Base-by-base conservation (phyloP, 441 rosid genomes). In the Euphorbia celastroides region DNA sequence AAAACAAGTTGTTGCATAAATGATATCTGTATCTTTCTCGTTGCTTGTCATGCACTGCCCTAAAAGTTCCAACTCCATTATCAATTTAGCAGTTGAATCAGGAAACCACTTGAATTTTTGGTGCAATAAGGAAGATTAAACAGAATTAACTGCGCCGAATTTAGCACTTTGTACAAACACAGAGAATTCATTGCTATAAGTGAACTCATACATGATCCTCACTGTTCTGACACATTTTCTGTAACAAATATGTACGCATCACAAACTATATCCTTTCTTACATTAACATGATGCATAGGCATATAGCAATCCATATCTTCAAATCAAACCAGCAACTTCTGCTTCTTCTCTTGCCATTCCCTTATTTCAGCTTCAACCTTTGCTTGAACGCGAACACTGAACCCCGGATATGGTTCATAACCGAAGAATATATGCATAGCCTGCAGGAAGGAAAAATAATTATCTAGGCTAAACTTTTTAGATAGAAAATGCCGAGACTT, bases 351-450 rank as follows among this genome's bases (percentile, higher is more conserved):
- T 72, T 74, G 73, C 85, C 87, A 80, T 5, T 75, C 80, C 36
- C 44, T 54, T 67, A 78, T 73, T 64, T 84, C 80, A 5, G 81
- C 76, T 52, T 63, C 77, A 10, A 82, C 75, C 79, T 78, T 84
- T 38, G 81, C 75, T 68, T 79, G 76, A 65, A 84, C 87, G 12
- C 11, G 78, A 30, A 59, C 80, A 55, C 65, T 77, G 70, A 87
- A 87, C 60, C 93, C 88, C 2, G 80, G 83, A 74, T 83, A 83
- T 7, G 89, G 89, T 76, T 87, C 93, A 9, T 87, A 87, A 16
- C 80, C 78, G 7, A 81, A 71, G 72, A 77, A 69, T 23, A 55
- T 73, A 62, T 81, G 88, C 71, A 87, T 84, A 73, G 78, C 82
- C 88, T 84, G 79, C 64, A 55, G 57, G 67, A 63, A 14, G 55